Conservation (phyloP, 1,139 yeast genomes). For the Hansenula sp. region DNA sequence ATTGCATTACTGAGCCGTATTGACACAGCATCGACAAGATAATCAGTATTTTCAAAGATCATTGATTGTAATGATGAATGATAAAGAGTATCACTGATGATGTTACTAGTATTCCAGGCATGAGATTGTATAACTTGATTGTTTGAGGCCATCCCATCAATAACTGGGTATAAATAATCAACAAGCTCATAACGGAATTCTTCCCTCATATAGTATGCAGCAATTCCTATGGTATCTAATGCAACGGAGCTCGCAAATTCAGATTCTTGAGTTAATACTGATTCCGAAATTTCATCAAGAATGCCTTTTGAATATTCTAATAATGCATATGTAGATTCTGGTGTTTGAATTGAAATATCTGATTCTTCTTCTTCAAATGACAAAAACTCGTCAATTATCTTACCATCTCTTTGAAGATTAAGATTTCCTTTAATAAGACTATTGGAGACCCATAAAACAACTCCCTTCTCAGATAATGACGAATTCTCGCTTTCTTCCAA, state of each 20-base stretch:
- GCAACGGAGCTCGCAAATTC: conserved; percentile 25
- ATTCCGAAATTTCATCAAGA: conserved; percentile 21
- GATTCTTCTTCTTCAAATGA: conserved; percentile 17
- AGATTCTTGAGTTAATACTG: conserved; percentile 6
- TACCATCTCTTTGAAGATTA: conserved; percentile 6
- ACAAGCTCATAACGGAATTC: conserved; percentile 43
- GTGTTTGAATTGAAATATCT: conserved; percentile 5
- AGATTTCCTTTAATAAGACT: conserved; percentile 22
- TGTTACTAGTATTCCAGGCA: conserved; percentile 41
- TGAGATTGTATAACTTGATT: conserved; percentile 37
- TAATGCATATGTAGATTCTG: conserved; percentile 21
- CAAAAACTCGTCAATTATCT: conserved; percentile 23
- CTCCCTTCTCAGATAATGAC: conserved; percentile 15
- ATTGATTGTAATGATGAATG: conserved; percentile 50
- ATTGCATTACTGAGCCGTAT: conserved; percentile 63
- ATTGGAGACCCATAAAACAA: conserved; percentile 28
- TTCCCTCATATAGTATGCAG: conserved; percentile 32
- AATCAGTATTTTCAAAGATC: conserved; percentile 69
- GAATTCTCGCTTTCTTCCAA: conserved; percentile 10
- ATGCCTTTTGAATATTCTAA: conserved; percentile 25
- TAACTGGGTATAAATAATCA: conserved; percentile 51
- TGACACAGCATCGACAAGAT: conserved; percentile 72
- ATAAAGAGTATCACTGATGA: conserved; percentile 52
- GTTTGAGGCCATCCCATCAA: conserved; percentile 49
- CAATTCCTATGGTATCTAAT: conserved; percentile 36